These are phyloP conservation scores for Gyromitra esculenta DNA, from an alignment of 2,329 filamentous ascomycete species.

Conservation along the genomic window DNA sequence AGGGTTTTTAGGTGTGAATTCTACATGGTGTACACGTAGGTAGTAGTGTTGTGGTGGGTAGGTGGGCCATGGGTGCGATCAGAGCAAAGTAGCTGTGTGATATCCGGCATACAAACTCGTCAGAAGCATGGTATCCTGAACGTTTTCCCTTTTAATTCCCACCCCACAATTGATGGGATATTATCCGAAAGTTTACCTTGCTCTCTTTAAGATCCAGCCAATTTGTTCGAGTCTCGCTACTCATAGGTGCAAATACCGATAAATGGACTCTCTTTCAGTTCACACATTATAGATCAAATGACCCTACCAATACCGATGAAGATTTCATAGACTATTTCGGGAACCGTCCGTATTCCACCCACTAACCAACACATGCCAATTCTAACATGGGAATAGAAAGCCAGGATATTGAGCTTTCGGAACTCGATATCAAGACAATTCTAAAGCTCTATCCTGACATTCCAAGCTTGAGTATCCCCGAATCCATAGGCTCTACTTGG, in stretches of 20 bases:
- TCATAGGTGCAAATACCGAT: constrained; percentile 72
- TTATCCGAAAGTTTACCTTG: constrained; percentile 66
- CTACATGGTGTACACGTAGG: too few relatives aligned
- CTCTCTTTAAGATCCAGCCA: constrained; percentile 67
- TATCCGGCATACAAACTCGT: too few relatives aligned
- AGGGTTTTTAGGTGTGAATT: too few relatives aligned
- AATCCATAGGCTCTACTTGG: neutral
- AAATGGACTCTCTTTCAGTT: constrained; percentile 68
- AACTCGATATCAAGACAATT: constrained; percentile 4
- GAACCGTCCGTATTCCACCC: constrained; percentile 1
- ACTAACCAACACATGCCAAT: neutral
- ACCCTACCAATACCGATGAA: constrained; percentile 8
- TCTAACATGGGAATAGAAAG: neutral
- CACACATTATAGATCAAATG: neutral
- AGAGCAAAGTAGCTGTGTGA: too few relatives aligned
- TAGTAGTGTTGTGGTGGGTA: too few relatives aligned
- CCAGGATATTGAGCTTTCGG: constrained; percentile 6
- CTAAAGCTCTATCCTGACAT: constrained; percentile 18
- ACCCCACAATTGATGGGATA: constrained; percentile 66
- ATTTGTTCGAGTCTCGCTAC: constrained; percentile 72
- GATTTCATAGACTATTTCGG: constrained; percentile 5
- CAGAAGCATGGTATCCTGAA: too few relatives aligned
- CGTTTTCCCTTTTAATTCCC: constrained; percentile 58
- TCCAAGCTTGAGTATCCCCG: neutral
- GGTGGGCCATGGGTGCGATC: too few relatives aligned